Base-by-base conservation (phyloP, 192 early-diverging fungal genomes). In the Umbelopsis ramanniana region DNA sequence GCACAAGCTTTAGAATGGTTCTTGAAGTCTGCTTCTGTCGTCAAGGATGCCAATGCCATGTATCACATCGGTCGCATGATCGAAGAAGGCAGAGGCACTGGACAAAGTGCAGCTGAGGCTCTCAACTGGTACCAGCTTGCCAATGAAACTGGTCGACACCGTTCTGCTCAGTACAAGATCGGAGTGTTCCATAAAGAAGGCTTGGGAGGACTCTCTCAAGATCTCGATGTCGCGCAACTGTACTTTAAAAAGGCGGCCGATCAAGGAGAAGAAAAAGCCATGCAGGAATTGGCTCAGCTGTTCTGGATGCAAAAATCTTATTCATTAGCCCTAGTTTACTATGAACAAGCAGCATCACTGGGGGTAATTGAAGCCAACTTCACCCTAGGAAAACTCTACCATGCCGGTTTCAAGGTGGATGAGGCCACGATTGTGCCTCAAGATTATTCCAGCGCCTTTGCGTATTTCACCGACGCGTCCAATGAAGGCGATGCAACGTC, bases 31-130 rank as follows among this genome's bases (percentile, higher is more conserved):
- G 74, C 70, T 26, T 47, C 74, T 6, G 35, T 67, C 19, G 66
- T 73, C 23, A 46, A 79, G 24, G 72, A 74, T 19, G 40, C 73
- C 4, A 73, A 79, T 35, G 77, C 77, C 15, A 77, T 77, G 75
- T 77, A 72, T 35, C 71, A 71, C 43, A 67, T 77, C 35, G 75
- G 75, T 43, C 67, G 57, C 11, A 67, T 77, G 35, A 69, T 72
- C 47, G 75, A 29, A 29, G 66, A 77, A 52, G 57, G 57, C 19
- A 38, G 57, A 63, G 57, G 57, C 57, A 63, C 57, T 0, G 48
- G 63, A 23, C 40, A 33, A 43, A 71, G 10, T 37, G 29, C 54
- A 11, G 17, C 53, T 17, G 69, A 46, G 26, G 66, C 71, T n/a
- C 21, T 77, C 10, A 45, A 72, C 21, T 77, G 75, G 75, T 77